Evolutionary conservation across 306 rosid species (phyloP).

Genomic region (Pterocarpus santalinus): DNA sequence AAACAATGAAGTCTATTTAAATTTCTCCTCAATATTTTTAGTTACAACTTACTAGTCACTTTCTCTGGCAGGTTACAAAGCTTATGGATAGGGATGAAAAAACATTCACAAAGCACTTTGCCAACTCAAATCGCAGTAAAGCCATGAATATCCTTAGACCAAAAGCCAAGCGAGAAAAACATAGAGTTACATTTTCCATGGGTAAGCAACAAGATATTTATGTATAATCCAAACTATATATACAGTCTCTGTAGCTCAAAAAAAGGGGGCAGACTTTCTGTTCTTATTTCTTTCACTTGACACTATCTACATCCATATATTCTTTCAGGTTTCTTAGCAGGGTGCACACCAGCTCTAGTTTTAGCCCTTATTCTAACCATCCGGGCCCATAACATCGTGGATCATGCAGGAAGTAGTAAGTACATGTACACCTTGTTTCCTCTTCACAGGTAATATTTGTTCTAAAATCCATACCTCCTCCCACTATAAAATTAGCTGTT

Average conservation of each 20-base stretch:
- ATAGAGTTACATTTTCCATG: constrained; percentile 66
- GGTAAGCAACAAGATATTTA: constrained; percentile 51
- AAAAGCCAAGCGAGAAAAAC: constrained; percentile 66
- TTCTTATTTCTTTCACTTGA: not conserved
- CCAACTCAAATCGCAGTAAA: constrained; percentile 69
- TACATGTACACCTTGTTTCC: constrained; percentile 85
- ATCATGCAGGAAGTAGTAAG: constrained; percentile 36
- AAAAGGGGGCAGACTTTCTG: not conserved
- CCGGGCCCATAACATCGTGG: constrained; percentile 51
- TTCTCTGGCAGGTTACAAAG: constrained; percentile 48
- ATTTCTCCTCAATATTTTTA: not conserved
- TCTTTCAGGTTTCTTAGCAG: constrained; percentile 70
- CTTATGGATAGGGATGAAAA: constrained; percentile 57
- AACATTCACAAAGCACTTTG: constrained; percentile 56
- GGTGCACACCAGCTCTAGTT: constrained; percentile 65
- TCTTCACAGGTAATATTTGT: constrained; percentile 63
- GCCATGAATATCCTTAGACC: constrained; percentile 73
- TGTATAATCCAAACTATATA: not conserved
- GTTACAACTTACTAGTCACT: not conserved
- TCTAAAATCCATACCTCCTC: not conserved
- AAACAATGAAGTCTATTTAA: not conserved
- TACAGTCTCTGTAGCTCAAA: not conserved
- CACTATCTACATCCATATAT: not conserved
- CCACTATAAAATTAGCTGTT: no score
- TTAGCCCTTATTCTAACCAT: constrained; percentile 62